phyloP scores from a whole-genome alignment of 768 basidiomycete species.

The Tylopilus vinaceipallidus region DNA sequence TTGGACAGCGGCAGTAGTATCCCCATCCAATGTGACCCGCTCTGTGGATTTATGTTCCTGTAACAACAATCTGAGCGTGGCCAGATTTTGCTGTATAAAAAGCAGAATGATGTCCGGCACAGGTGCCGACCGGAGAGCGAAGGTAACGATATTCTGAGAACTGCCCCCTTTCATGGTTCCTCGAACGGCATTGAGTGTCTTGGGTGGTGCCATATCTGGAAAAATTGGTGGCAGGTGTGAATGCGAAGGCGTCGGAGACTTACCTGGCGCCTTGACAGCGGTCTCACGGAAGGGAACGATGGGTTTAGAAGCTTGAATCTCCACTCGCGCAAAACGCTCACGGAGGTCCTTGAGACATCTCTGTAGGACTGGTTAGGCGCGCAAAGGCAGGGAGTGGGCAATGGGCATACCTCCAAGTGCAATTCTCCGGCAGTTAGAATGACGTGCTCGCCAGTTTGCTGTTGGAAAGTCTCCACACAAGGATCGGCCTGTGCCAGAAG shows the following conservation, averaged over 20 bases:
- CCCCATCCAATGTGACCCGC: slow-evolving; percentile 20
- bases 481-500: slow-evolving; percentile 94
- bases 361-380: slow-evolving; percentile 39
- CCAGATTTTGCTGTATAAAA: slow-evolving; percentile 75
- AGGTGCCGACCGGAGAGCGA: slow-evolving; percentile 80
- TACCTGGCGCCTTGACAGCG: slow-evolving; percentile 76
- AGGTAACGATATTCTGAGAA: slow-evolving; percentile 69
- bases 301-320: slow-evolving; percentile 90
- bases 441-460: slow-evolving; percentile 96
- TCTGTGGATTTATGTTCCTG: slow-evolving; percentile 45
- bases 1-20: slow-evolving; percentile 24
- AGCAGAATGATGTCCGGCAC: slow-evolving; percentile 68
- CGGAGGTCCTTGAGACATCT: slow-evolving; percentile 95
- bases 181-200: slow-evolving; percentile 62
- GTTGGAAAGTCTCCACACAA: slow-evolving; percentile 96
- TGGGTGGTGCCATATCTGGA: slow-evolving; percentile 85
- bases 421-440: slow-evolving; percentile 95
- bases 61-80: slow-evolving; percentile 59
- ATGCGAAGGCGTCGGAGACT: background rate
- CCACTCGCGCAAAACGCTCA: slow-evolving; percentile 90
- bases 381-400: background rate
- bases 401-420: slow-evolving; percentile 76
- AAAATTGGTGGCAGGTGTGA: slow-evolving; percentile 1
- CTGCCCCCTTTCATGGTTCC: slow-evolving; percentile 77
- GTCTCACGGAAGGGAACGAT: slow-evolving; percentile 99